Evolutionary conservation across 768 basidiomycete genomes (phyloP).

Genomic region (Phlebiopsis gigantea): DNA sequence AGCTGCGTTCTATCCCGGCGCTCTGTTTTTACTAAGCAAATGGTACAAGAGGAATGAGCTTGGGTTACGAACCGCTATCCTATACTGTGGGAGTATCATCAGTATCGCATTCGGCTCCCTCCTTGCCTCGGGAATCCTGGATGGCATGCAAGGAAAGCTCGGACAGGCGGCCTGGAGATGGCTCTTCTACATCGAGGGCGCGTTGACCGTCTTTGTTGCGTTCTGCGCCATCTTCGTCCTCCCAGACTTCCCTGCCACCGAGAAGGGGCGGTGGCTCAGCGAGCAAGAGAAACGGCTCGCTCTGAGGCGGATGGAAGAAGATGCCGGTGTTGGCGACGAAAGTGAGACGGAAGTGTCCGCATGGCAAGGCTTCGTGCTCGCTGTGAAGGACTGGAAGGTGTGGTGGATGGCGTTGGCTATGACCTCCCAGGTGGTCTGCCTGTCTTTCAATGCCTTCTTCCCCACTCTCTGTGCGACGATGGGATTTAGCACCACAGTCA

Average conservation of each 20-base stretch:
- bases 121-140: conserved; percentile 72
- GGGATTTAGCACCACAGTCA: conserved; percentile 55
- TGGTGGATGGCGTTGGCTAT: conserved; percentile 75
- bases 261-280: conserved; percentile 47
- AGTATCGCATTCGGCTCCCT: conserved; percentile 80
- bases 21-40: conserved; percentile 56
- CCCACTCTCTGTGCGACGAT: conserved; percentile 72
- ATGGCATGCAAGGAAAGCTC: conserved; percentile 61
- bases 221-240: conserved; percentile 56
- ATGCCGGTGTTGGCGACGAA: conserved; percentile 50
- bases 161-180: conserved; percentile 68
- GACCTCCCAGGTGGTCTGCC: conserved; percentile 46
- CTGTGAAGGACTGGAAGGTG: conserved; percentile 77
- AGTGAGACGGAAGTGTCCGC: conserved; percentile 35
- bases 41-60: conserved; percentile 75
- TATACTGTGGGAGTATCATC: conserved; percentile 71
- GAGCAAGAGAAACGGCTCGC: conserved; percentile 52
- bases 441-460: conserved; percentile 79
- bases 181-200: conserved; percentile 69
- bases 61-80: conserved; percentile 60
- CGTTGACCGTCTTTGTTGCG: conserved; percentile 49
- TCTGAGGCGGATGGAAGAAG: conserved; percentile 56
- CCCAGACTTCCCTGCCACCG: conserved; percentile 67
- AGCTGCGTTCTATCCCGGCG: conserved; percentile 68
- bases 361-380: conserved; percentile 45